Percentiles rank a stretch among this genome's conserved stretches.
Conservation (phyloP, 257 asterid genomes). For the Voacanga thouarsii region DNA sequence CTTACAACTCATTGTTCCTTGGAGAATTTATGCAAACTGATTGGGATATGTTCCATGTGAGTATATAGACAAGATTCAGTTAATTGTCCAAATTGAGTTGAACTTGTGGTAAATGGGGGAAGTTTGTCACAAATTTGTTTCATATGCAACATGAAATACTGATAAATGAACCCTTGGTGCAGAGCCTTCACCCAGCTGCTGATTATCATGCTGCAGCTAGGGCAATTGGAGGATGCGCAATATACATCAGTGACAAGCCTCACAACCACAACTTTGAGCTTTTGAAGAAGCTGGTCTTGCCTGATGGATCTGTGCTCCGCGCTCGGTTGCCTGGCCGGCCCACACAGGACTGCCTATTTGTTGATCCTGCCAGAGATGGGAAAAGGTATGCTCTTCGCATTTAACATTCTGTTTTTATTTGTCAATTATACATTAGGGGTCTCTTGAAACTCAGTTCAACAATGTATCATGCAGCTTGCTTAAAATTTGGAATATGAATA, state of each 20-base stretch:
- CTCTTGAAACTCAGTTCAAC: background rate
- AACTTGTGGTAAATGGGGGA: background rate
- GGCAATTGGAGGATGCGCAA: conserved; percentile 57
- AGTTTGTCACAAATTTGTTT: background rate
- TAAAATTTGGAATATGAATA: conserved; percentile 85
- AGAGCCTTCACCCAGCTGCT: conserved; percentile 95
- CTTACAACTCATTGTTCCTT: conserved; percentile 75
- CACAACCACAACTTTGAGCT: conserved; percentile 88
- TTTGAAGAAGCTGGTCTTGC: conserved; percentile 79
- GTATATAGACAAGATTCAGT: conserved; percentile 17
- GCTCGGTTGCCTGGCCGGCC: conserved; percentile 92
- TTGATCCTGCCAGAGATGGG: conserved; percentile 95
- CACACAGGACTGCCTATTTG: conserved; percentile 77
- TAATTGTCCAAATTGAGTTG: background rate
- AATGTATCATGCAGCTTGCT: conserved; percentile 60
- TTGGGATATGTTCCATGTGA: conserved; percentile 98
- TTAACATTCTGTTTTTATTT: background rate
- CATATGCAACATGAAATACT: background rate
- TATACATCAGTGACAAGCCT: conserved; percentile 93
- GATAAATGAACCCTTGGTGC: conserved; percentile 17
- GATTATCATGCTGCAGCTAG: conserved; percentile 99
- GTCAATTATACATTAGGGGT: background rate
- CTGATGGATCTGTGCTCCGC: conserved; percentile 93
- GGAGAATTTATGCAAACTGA: conserved; percentile 96
- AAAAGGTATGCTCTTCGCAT: conserved; percentile 40